Base-by-base conservation (phyloP, 805 yeast species). In the Lipomyces sp. region DNA sequence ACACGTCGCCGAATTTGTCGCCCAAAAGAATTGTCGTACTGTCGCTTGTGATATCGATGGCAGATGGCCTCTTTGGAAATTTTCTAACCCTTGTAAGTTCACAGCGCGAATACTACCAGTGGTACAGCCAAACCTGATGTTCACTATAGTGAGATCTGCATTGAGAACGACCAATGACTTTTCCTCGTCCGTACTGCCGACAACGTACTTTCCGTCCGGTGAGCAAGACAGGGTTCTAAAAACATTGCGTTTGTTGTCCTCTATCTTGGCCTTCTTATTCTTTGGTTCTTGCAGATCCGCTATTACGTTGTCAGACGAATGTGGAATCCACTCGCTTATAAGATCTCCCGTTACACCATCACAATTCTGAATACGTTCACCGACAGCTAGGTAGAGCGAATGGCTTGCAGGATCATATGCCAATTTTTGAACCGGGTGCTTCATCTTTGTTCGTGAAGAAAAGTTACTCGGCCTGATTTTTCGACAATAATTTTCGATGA, bases 1-100 rank as follows among this genome's bases (percentile, higher is more conserved):
- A 95, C 4, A 92, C 97, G 78, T 95, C 99, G 58, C 99, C 99
- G 75, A 94, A 95, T 80, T 95, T 95, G 77, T 95, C 99, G 29
- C 96, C 97, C 32, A 93, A 84, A 2, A 92, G 76, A 6, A 93
- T 77, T 13, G 79, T 78, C 15, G 62, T 70, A 66, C 84, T 86
- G 64, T 85, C 85, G 45, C 78, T 78, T 42, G 88, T 82, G 0
- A 87, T 78, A 6, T 90, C 81, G 24, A 92, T 81, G 1, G 97
- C 87, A 71, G 92, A 88, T n/a, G 98, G 98, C 77, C 98, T 87
- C 77, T 94, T 94, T 48, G 97, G 92, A 74, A 91, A 89, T 4
- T 85, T 83, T 75, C 92, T 51, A 51, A 24, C 7, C 94, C 73
- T 94, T 86, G 74, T 89, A 89, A 63, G 85, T 80, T 15, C 37